These are phyloP conservation scores for Xylariaceae sp. DNA, from an alignment of 2,329 filamentous ascomycete genomes.

Conservation along the genomic window DNA sequence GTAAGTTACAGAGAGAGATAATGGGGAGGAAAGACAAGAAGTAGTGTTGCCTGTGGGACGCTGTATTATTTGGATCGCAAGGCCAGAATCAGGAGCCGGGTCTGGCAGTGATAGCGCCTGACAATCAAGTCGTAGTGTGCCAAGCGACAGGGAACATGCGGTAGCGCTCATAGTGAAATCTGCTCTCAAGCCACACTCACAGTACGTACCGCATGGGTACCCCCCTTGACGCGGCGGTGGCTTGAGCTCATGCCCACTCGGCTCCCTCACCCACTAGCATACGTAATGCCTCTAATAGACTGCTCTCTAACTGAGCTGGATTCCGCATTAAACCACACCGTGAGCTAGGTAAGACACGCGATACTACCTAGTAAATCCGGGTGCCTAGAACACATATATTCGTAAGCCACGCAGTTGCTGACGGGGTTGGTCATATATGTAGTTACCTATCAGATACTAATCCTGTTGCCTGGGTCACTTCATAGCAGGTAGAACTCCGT, in stretches of 20 bases:
- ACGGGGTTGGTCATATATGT: too few species aligned
- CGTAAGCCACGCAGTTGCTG: constrained; percentile 1
- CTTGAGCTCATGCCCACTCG: background rate
- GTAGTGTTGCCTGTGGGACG: constrained; percentile 20
- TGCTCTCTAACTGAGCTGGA: background rate
- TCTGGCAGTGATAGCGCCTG: constrained; percentile 23
- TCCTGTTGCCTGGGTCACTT: constrained; percentile 5
- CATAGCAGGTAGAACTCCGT: background rate
- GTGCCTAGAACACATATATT: constrained; percentile 11
- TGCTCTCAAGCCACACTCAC: constrained; percentile 15
- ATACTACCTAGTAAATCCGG: constrained; percentile 11
- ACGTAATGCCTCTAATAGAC: constrained; percentile 12
- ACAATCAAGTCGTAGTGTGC: constrained; percentile 17
- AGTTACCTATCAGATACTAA: background rate
- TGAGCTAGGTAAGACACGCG: too few species aligned
- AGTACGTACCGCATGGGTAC: background rate
- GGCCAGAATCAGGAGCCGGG: constrained; percentile 27
- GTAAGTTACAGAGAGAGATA: constrained; percentile 9
- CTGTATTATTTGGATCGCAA: constrained; percentile 28
- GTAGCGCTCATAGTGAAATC: background rate
- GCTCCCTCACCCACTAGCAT: background rate
- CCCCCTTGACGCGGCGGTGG: constrained; percentile 7
- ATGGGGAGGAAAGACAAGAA: constrained; percentile 15
- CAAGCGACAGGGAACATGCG: constrained; percentile 1
- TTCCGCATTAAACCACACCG: too few species aligned